Base-by-base conservation (phyloP, 805 yeast genomes). In the Saccharomycopsis fibuligera region DNA sequence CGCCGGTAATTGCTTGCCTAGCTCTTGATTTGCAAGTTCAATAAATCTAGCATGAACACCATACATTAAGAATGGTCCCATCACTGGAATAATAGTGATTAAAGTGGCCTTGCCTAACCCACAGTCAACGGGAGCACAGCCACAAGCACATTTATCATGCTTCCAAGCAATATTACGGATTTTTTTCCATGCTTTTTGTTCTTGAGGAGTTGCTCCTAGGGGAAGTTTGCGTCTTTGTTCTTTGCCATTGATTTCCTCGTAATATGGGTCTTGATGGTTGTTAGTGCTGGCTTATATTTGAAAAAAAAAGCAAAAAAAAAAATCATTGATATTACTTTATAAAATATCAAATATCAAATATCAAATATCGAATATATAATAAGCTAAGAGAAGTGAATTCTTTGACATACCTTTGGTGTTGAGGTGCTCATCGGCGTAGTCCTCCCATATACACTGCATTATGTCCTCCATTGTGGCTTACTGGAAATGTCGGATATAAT, bases 51-150 rank as follows among this genome's bases (percentile, higher is more conserved):
- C 75, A 62, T 90, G 96, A 35, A 88, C 73, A 2, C 75, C 80
- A 63, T 83, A 91, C 89, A 88, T 86, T 47, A 81, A 58, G 3
- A 80, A 54, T 1, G 97, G 96, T 0, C 98, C 98, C n/a, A 91
- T 63, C 0, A 77, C 83, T 0, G 98, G 98, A 8, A 91, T 48
- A 6, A 87, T 65, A 1, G 83, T 74, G 35, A 82, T 72, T 12
- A 89, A 45, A 1, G 96, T 93, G 1, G 84, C 91, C 59, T 83
- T 64, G 0, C 96, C 96, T 17, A 85, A 57, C 1, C 93, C 91
- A 55, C 87, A 74, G 64, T 80, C 89, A 55, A 76, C 71, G 10
- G 85, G 81, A 41, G 80, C 81, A 54, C 90, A 81, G 0, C 96
- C 96, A 62, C 85, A 70, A 58, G 87, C 76, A 61, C 95, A 86